Evolutionary conservation across 495 filamentous ascomycete genomes (phyloP).

Genomic region (Penicillium psychrofluorescens): DNA sequence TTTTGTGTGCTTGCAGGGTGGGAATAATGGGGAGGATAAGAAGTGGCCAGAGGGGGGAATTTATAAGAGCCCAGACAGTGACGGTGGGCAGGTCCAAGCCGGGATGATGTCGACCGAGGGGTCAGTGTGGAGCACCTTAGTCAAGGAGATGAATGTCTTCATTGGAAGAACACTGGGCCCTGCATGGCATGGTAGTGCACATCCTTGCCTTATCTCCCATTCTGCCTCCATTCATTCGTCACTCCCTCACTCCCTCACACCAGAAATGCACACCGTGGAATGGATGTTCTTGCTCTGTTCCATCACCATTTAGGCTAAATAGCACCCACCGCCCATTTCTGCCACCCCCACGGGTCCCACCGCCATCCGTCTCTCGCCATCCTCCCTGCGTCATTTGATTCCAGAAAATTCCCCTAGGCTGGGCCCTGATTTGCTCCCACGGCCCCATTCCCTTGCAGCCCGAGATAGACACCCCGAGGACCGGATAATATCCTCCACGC

Average conservation of each 20-base stretch:
- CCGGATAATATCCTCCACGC: conserved; percentile 13
- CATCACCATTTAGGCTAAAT: conserved; percentile 14
- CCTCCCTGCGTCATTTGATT: neutral
- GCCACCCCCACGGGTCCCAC: neutral
- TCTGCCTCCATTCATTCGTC: neutral
- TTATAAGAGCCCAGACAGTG: conserved; percentile 4
- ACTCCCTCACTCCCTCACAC: neutral
- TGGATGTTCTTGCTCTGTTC: no score
- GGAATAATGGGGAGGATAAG: neutral
- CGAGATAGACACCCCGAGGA: neutral
- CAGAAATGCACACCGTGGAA: no score
- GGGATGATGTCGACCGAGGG: conserved; percentile 10
- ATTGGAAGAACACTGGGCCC: neutral
- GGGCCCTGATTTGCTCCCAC: no score
- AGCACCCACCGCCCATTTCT: neutral
- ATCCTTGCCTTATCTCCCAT: no score
- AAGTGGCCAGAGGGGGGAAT: neutral
- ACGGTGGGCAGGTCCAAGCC: conserved; percentile 34
- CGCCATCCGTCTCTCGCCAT: neutral
- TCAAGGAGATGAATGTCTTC: conserved; percentile 2
- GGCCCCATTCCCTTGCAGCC: neutral
- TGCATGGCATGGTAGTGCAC: no score
- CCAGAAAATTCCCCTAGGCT: conserved; percentile 6
- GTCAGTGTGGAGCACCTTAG: conserved; percentile 3
- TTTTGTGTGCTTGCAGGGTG: neutral